Percentiles rank a stretch among this genome's conserved stretches.
Conservation (phyloP, 495 filamentous ascomycete genomes). For the Lasiosphaeria ovina region DNA sequence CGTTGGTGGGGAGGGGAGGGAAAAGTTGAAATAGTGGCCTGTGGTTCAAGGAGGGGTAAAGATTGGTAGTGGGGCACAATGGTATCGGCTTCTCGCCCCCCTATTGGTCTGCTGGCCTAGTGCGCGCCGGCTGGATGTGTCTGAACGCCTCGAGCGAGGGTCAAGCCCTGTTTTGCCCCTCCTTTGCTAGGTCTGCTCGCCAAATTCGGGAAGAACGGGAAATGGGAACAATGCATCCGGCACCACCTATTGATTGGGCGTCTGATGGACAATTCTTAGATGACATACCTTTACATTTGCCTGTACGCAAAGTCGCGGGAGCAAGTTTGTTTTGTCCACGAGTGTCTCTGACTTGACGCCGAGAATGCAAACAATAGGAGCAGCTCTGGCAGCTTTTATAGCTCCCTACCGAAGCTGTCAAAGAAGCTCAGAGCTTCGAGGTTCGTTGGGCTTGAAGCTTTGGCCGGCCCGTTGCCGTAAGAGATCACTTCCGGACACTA, state of each 20-base stretch:
- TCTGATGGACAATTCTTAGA: too few species aligned
- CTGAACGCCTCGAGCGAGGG: constrained; percentile 23
- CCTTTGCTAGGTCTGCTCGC: constrained; percentile 7
- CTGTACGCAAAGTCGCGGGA: too few species aligned
- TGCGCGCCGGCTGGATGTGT: constrained; percentile 30
- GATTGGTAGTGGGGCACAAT: constrained; percentile 25
- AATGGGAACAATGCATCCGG: background rate
- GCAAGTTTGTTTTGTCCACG: too few species aligned
- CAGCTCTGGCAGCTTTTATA: too few species aligned
- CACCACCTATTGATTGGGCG: background rate
- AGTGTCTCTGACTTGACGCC: too few species aligned
- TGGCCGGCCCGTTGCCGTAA: too few species aligned
- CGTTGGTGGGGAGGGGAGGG: constrained; percentile 16
- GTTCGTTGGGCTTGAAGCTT: too few species aligned
- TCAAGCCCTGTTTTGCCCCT: constrained; percentile 40
- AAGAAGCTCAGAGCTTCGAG: too few species aligned
- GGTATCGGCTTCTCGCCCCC: constrained; percentile 22
- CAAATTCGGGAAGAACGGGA: constrained; percentile 9
- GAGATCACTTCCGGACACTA: too few species aligned
- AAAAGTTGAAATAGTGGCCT: constrained; percentile 22
- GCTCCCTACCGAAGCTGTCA: too few species aligned
- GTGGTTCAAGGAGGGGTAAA: constrained; percentile 31
- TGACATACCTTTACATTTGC: too few species aligned
- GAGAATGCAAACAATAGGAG: too few species aligned
- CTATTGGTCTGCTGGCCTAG: constrained; percentile 23